Base-by-base conservation (phyloP, 306 rosid species). In the Trifolium dubium region DNA sequence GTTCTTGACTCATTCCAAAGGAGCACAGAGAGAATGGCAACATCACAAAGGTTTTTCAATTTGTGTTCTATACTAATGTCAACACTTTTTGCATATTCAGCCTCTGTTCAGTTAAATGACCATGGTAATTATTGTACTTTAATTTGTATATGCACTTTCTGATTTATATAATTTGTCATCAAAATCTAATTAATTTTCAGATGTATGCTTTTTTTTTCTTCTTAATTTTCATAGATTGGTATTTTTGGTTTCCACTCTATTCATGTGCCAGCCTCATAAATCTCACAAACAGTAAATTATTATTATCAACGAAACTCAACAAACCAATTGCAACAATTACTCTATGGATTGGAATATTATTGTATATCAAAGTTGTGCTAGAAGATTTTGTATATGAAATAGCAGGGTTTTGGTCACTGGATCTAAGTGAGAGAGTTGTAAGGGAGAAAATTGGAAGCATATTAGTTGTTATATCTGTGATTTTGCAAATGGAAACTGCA, bases 231-330 rank as follows among this genome's bases (percentile, higher is more conserved):
- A 3, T 74, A 89, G 92, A 89, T 80, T 91, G 97, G 92, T 91
- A 89, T 76, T 83, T 89, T 47, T 87, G 94, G 97, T 72, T 87
- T 80, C 90, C 94, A 12, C 85, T 91, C 12, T 91, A 91, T 76
- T 74, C 71, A 53, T 80, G 85, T 53, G 92, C 88, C 53, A 80
- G 84, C 71, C 29, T 78, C 68, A 78, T 89, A 35, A 89, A 85
- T 74, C 80, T 85, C 53, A 59, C 82, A 51, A 89, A 66, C 64
- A 78, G 82, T 82, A 68, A 44, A 66, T 37, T 80, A 74, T 50
- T 50, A 66, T 37, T 80, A 74, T 50, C 73, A 67, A 69, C 77
- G 40, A 69, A 69, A 76, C 4, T 70, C 63, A 80, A 60, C 51
- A 68, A 35, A 29, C 30, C 13, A 67, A 67, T 81, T 46, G 86